These are phyloP conservation scores for Amanita thiersii DNA, from an alignment of 768 basidiomycete genomes.

Conservation along the genomic window DNA sequence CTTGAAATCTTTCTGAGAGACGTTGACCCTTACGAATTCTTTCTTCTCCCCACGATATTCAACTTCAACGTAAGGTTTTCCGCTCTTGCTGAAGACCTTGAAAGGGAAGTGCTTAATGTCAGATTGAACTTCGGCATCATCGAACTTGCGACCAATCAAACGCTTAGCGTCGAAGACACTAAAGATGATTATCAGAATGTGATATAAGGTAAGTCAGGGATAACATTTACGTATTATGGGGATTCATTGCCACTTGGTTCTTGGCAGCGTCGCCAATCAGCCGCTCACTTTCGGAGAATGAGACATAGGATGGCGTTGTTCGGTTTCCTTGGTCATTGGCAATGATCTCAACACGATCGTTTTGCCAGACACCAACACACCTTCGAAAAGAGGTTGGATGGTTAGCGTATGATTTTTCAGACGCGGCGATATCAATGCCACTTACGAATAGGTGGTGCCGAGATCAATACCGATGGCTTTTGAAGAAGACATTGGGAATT, in stretches of 20 bases:
- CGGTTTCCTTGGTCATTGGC: constrained; percentile 94
- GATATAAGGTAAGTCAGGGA: constrained; percentile 1
- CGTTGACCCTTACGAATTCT: constrained; percentile 62
- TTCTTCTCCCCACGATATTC: constrained; percentile 92
- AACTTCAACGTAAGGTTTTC: constrained; percentile 85
- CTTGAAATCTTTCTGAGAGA: not conserved
- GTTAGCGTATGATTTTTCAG: constrained; percentile 8
- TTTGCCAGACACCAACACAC: constrained; percentile 99
- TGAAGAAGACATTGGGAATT: constrained; percentile 41
- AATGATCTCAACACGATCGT: constrained; percentile 98
- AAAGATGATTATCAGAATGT: constrained; percentile 9
- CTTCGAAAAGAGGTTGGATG: constrained; percentile 29
- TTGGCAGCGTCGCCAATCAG: constrained; percentile 99
- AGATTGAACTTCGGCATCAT: constrained; percentile 75
- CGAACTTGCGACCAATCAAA: constrained; percentile 90
- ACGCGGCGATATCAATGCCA: constrained; percentile 10
- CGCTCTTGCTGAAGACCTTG: constrained; percentile 76
- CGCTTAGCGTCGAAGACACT: constrained; percentile 98
- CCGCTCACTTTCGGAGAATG: constrained; percentile 92
- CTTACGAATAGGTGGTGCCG: constrained; percentile 89
- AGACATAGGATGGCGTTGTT: constrained; percentile 93
- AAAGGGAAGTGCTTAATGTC: constrained; percentile 94
- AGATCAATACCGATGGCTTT: constrained; percentile 91
- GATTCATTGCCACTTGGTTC: constrained; percentile 99
- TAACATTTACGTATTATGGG: constrained; percentile 63